phyloP scores from a whole-genome alignment of 129 eudicot genomes.

The Kitagawia praeruptora region DNA sequence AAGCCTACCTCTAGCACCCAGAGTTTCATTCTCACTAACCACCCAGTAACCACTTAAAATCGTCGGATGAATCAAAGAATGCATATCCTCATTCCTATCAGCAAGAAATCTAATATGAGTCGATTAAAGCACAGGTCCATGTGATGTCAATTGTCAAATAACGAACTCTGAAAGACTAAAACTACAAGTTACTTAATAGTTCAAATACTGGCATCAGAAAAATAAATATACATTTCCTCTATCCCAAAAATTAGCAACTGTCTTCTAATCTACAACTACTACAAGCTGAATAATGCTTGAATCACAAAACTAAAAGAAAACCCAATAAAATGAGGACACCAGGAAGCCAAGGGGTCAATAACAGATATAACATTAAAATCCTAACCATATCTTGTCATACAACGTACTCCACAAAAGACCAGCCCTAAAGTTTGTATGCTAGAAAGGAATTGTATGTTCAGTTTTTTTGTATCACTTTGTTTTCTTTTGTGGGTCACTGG shows the following conservation, averaged over 20 bases:
- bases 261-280: not conserved
- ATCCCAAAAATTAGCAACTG: constrained; percentile 4
- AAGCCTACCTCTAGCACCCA: too few species aligned
- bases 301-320: not conserved
- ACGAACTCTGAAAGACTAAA: not conserved
- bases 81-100: too few species aligned
- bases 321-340: not conserved
- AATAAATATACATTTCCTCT: not conserved
- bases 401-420: not conserved
- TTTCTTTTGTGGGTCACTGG: not conserved
- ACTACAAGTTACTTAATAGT: not conserved
- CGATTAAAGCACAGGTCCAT: not conserved
- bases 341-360: not conserved
- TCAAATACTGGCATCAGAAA: not conserved
- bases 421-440: not conserved
- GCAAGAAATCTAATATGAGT: too few species aligned
- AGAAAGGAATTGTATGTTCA: not conserved
- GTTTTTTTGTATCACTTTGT: not conserved
- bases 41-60: too few species aligned
- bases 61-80: too few species aligned
- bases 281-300: not conserved
- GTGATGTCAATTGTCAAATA: not conserved
- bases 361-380: not conserved
- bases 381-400: not conserved
- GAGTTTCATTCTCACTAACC: too few species aligned